These are phyloP conservation scores for Stylosanthes scabra DNA, from an alignment of 331 rosid species.

Conservation along the genomic window DNA sequence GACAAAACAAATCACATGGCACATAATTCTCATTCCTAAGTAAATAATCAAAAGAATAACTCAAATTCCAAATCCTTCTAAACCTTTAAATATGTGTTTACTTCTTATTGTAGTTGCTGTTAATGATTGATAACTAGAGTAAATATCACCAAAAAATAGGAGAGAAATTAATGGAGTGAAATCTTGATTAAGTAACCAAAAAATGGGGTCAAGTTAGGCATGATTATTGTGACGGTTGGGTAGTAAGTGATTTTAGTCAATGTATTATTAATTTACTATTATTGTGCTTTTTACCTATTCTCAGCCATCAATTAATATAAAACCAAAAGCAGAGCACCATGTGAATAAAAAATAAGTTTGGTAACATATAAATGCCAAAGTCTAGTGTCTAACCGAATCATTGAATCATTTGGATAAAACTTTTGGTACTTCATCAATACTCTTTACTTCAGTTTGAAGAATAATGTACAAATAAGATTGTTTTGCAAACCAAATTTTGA, in stretches of 20 bases:
- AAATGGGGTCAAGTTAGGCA: neutral
- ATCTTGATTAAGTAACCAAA: conserved; percentile 3
- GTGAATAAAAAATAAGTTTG: conserved; percentile 18
- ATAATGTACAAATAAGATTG: neutral
- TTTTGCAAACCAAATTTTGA: neutral
- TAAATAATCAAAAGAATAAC: neutral
- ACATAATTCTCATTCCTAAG: neutral
- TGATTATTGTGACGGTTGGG: conserved; percentile 33
- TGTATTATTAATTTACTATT: neutral
- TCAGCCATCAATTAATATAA: conserved; percentile 10
- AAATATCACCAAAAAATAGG: neutral
- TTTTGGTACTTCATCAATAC: conserved; percentile 2
- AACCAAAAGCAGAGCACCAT: conserved; percentile 2
- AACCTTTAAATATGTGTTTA: neutral
- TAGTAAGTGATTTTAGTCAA: neutral
- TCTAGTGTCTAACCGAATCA: neutral
- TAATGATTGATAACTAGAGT: no score
- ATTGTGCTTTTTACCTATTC: conserved; percentile 10
- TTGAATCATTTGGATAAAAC: conserved; percentile 13
- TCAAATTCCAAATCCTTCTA: neutral
- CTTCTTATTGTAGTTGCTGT: neutral
- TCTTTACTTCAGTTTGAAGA: conserved; percentile 40
- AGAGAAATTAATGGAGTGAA: neutral
- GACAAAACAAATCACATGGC: no score
- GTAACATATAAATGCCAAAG: conserved; percentile 5